Evolutionary conservation across 2,329 filamentous ascomycete genomes (phyloP).

Genomic region (Reticulascus tulasneorum): DNA sequence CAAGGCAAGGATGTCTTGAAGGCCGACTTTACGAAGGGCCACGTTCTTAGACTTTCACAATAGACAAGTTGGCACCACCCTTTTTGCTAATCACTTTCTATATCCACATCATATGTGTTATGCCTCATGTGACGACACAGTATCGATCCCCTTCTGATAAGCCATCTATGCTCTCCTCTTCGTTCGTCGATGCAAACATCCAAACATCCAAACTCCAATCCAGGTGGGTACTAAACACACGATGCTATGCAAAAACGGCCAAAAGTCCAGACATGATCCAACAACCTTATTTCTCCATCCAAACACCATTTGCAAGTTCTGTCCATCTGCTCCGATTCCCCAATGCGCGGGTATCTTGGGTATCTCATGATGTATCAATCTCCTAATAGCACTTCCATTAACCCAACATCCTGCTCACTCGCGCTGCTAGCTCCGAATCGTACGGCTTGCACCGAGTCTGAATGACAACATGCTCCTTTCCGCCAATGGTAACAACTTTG

Average conservation of each 20-base stretch:
- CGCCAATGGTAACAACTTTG: conserved; percentile 45
- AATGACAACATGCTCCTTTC: conserved; percentile 55
- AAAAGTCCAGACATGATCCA: background rate
- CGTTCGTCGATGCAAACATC: background rate
- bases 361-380: too few relatives aligned
- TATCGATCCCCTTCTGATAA: background rate
- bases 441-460: conserved; percentile 38
- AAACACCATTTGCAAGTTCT: conserved; percentile 1
- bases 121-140: too few relatives aligned
- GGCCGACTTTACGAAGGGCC: conserved; percentile 10
- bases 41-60: conserved; percentile 15
- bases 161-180: background rate
- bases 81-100: conserved; percentile 9
- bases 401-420: conserved; percentile 9
- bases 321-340: background rate
- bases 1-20: background rate
- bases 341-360: too few relatives aligned
- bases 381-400: background rate
- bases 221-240: conserved; percentile 3
- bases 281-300: conserved; percentile 2
- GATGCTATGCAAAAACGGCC: conserved; percentile 3
- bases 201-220: conserved; percentile 10
- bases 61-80: conserved; percentile 13
- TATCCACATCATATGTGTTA: conserved; percentile 2
- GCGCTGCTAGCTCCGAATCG: conserved; percentile 11